phyloP scores from a whole-genome alignment of 1,284 basidiomycete genomes.

The Agroathelia rolfsii region DNA sequence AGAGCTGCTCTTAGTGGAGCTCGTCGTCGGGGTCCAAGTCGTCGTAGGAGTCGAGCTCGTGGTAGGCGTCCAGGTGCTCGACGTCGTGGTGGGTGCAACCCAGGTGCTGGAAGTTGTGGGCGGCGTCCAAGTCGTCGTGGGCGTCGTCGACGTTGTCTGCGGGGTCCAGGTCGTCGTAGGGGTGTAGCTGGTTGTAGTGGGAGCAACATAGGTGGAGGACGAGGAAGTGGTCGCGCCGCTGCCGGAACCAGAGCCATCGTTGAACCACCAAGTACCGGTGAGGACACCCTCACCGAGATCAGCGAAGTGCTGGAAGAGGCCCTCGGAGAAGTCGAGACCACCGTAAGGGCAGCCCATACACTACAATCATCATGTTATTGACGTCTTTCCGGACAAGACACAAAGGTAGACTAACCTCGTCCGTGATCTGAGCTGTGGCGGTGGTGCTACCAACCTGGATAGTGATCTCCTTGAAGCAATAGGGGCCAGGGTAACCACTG shows the following conservation, averaged over 20 bases:
- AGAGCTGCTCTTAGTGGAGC: slow-evolving; percentile 13
- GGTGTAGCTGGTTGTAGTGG: slow-evolving; percentile 13
- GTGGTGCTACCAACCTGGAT: slow-evolving; percentile 59
- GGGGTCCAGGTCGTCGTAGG: slow-evolving; percentile 10
- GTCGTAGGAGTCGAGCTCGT: slow-evolving; percentile 14
- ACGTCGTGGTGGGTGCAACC: slow-evolving; percentile 17
- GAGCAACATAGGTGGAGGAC: slow-evolving; percentile 14
- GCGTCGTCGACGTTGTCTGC: slow-evolving; percentile 16
- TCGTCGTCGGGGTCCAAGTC: slow-evolving; percentile 16
- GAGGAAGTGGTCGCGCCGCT: slow-evolving; percentile 14
- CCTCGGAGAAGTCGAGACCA: slow-evolving; percentile 69
- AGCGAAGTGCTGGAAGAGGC: slow-evolving; percentile 63
- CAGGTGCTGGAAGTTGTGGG: slow-evolving; percentile 15
- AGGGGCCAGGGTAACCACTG: slow-evolving; percentile 43
- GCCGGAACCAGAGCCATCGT: slow-evolving; percentile 23
- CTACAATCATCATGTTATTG: no score
- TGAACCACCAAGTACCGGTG: slow-evolving; percentile 47
- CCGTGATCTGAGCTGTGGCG: slow-evolving; percentile 51
- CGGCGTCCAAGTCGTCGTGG: slow-evolving; percentile 18
- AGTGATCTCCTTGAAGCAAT: slow-evolving; percentile 55
- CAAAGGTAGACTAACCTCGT: slow-evolving; percentile 49
- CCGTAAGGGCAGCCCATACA: slow-evolving; percentile 64
- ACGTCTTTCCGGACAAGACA: no score
- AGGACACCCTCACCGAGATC: slow-evolving; percentile 40
- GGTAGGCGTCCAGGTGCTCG: slow-evolving; percentile 15